Conservation (phyloP, 352 stramenopile genomes). For the Blastocystis sp. region DNA sequence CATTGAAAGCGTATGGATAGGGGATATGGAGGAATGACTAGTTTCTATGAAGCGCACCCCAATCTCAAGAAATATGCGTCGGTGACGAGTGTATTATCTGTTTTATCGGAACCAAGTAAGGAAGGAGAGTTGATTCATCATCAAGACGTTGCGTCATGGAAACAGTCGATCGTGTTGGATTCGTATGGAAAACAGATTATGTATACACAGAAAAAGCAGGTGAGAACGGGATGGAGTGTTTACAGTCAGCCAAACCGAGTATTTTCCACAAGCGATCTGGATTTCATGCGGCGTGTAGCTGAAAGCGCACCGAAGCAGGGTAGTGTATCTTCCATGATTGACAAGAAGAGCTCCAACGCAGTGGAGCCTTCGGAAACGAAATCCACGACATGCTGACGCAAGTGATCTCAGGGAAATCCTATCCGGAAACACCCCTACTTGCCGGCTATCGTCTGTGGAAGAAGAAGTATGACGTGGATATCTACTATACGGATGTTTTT, state of each 20-base stretch:
- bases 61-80: background rate
- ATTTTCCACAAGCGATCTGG: background rate
- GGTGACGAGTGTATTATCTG: constrained; percentile 10
- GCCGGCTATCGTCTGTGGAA: constrained; percentile 15
- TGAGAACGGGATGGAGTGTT: background rate
- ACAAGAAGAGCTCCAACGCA: background rate
- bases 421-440: background rate
- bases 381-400: background rate
- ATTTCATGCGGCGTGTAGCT: constrained; percentile 10
- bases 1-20: background rate
- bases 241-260: constrained; percentile 6
- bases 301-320: background rate
- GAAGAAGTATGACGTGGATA: background rate
- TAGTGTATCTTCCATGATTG: background rate
- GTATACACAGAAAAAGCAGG: background rate
- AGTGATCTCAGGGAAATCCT: background rate
- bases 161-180: constrained; percentile 14
- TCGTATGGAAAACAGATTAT: constrained; percentile 10
- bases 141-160: constrained; percentile 19
- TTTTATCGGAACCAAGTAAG: constrained; percentile 25
- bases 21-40: background rate
- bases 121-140: background rate
- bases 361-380: background rate
- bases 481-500: constrained; percentile 50
- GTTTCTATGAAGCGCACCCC: background rate